Evolutionary conservation across 805 yeast genomes (phyloP), one percentile per base, ranked within the genome.

Genomic region (Schwanniomyces occidentalis): DNA sequence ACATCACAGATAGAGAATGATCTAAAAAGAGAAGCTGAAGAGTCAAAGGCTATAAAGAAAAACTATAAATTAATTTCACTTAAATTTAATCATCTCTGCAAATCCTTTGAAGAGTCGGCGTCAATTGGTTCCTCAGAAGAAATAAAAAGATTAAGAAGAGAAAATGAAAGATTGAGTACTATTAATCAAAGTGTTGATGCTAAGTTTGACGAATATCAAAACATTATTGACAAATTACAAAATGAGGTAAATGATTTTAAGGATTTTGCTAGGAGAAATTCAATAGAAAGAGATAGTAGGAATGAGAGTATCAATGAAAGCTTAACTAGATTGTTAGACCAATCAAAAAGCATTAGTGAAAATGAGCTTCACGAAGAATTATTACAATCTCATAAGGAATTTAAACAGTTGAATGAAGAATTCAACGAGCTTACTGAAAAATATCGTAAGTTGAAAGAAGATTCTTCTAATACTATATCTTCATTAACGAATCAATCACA

Each of bases 151-250:
- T 19, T 46, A 12, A 25, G 44, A 34, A 20, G 23, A 3, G 59
- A 58, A 30, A 56, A 56, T 30, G 24, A 41, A 14, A 40, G 55
- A 15, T 36, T 57, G 17, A 32, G 30, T 3, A 30, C 36, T 5
- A 35, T 49, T 6, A 50, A 57, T 29, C 29, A 42, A 13, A 37
- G 46, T 3, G 51, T 60, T 14, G 54, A 52, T 23, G 34, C 42
- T 8, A 62, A 57, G 28, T 51, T 63, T 14, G 54, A 53, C 9
- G 55, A 58, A 29, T 61, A 61, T 36, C 64, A 61, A 39, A 39
- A 37, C 3, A 44, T 52, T 17, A 61, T 64, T 12, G 63, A 60
- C 32, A 41, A 45, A 12, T 47, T 63, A 7, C 66, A 61, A 35
- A 38, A 40, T 10, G 69, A 64, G 32, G 61, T 63, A 5, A n/a